Percentiles rank a stretch among this genome's conserved stretches.
Conservation (phyloP, 257 asterid species). For the Solanum chilense region DNA sequence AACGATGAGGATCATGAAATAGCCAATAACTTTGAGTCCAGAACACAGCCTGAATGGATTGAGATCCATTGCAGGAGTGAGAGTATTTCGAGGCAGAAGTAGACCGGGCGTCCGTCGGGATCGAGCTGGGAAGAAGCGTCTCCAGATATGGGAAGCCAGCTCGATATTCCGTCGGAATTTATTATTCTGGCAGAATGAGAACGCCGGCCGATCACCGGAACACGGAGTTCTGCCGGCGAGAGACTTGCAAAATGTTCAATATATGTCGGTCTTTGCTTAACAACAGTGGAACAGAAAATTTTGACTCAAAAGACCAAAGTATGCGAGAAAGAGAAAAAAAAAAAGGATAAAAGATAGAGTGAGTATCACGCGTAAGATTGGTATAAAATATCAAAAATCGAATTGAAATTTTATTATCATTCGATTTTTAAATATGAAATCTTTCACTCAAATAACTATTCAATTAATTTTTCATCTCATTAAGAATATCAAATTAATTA, state of each 20-base stretch:
- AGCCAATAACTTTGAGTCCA: conserved; percentile 65
- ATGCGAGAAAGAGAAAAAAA: background rate
- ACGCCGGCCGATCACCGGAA: background rate
- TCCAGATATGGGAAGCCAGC: conserved; percentile 22
- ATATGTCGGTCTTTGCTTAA: background rate
- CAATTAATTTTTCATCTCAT: no score
- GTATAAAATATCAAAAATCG: background rate
- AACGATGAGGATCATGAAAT: conserved; percentile 58
- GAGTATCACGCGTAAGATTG: background rate
- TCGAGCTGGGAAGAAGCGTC: conserved; percentile 20
- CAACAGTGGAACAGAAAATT: background rate
- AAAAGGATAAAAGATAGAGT: background rate
- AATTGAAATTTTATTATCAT: no score
- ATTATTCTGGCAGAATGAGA: background rate
- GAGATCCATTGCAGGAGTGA: conserved; percentile 31
- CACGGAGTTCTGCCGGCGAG: background rate
- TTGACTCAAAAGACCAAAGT: background rate
- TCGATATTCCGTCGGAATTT: background rate
- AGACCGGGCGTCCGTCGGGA: background rate
- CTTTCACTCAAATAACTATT: no score
- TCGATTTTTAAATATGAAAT: no score
- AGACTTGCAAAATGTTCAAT: background rate
- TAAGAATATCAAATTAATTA: no score
- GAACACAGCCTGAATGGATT: conserved; percentile 65
- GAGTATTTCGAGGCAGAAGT: background rate